phyloP scores from a whole-genome alignment of 106 monocot genomes.

The Posidonia australis region DNA sequence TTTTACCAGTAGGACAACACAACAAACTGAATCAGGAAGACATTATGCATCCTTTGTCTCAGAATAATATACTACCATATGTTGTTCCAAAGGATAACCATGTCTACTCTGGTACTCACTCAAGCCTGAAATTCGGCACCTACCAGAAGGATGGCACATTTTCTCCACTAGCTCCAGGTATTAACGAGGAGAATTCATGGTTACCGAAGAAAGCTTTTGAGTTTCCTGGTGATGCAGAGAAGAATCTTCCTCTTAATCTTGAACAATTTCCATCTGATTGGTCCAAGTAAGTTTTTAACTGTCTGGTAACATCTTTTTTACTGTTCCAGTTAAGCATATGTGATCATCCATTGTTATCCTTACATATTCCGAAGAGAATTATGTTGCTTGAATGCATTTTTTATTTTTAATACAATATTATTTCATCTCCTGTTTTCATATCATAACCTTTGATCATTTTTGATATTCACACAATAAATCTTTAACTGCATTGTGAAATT shows the following conservation, averaged over 20 bases:
- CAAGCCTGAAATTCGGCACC: conserved; percentile 15
- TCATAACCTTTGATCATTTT: too few species aligned
- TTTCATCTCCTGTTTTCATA: too few species aligned
- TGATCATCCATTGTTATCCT: too few species aligned
- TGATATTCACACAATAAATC: too few species aligned
- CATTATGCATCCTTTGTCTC: conserved; percentile 10
- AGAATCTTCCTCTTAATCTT: conserved; percentile 36
- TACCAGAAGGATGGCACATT: conserved; percentile 26
- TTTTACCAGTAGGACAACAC: conserved; percentile 24
- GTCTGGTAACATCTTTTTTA: too few species aligned
- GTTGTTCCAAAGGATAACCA: conserved; percentile 19
- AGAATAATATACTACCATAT: conserved; percentile 15
- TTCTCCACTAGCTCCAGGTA: conserved; percentile 16
- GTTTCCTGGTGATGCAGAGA: conserved; percentile 27
- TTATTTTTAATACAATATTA: too few species aligned
- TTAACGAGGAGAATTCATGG: conserved; percentile 29
- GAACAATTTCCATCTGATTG: conserved; percentile 35
- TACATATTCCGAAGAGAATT: too few species aligned
- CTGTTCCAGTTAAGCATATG: too few species aligned
- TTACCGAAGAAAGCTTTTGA: conserved; percentile 26
- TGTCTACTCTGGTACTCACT: conserved; percentile 5
- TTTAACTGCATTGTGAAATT: too few species aligned
- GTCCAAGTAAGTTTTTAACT: conserved; percentile 57
- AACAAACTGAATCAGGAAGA: conserved; percentile 30
- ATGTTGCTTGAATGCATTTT: too few species aligned